phyloP scores from a whole-genome alignment of 495 filamentous ascomycete species.

The Neurospora sublineolata region DNA sequence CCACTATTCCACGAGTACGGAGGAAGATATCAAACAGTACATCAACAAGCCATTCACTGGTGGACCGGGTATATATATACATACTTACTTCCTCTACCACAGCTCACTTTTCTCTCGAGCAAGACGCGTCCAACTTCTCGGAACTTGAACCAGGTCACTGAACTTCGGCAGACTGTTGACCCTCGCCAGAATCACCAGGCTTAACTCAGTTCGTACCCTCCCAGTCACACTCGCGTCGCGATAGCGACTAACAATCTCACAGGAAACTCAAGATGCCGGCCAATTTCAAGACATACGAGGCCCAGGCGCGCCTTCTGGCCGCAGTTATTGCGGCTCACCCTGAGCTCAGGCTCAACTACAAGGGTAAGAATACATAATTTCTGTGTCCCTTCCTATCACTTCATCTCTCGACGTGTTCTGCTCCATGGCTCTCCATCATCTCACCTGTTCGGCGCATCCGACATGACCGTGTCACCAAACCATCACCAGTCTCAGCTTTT shows the following conservation, averaged over 20 bases:
- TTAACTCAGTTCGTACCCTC: not conserved
- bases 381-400: not conserved
- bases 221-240: not conserved
- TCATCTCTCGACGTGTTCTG: conserved; percentile 4
- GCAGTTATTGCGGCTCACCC: conserved; percentile 38
- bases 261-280: conserved; percentile 17
- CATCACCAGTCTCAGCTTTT: not conserved
- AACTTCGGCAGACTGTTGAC: not conserved
- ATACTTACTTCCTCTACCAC: not conserved
- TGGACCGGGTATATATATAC: not conserved
- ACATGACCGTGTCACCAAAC: not conserved
- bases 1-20: not conserved
- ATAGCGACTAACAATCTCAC: not conserved
- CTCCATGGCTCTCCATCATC: not conserved
- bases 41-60: not conserved
- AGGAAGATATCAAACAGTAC: not conserved
- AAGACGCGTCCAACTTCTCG: not conserved
- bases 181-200: too few species aligned
- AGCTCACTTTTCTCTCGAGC: not conserved
- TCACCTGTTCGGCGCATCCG: not conserved
- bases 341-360: conserved; percentile 34
- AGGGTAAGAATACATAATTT: conserved; percentile 27
- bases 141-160: not conserved
- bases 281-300: conserved; percentile 40
- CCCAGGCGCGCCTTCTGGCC: conserved; percentile 35